Conservation (phyloP, 768 basidiomycete species). For the Lentinula guzmanii region DNA sequence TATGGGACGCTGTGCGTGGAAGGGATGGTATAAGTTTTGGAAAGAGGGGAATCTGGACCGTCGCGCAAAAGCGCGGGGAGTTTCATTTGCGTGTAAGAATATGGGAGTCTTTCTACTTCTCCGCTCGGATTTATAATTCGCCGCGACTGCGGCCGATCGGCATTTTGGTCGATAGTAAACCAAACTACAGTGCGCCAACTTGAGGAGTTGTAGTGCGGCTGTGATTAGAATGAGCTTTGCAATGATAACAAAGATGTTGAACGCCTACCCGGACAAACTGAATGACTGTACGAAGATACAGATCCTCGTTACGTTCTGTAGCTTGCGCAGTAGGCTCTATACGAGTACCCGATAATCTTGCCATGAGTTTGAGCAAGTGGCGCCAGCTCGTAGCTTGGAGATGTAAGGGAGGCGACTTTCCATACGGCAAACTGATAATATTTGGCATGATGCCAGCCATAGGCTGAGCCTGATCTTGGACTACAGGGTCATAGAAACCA, state of each 20-base stretch:
- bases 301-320: slow-evolving; percentile 43
- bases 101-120: slow-evolving; percentile 66
- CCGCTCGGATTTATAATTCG: slow-evolving; percentile 38
- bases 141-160: slow-evolving; percentile 32
- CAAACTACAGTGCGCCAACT: slow-evolving; percentile 76
- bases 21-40: slow-evolving; percentile 71
- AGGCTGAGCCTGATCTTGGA: slow-evolving; percentile 38
- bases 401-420: slow-evolving; percentile 61
- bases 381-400: slow-evolving; percentile 73
- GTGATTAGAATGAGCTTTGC: not conserved
- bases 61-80: slow-evolving; percentile 61
- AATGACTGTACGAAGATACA: slow-evolving; percentile 65
- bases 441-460: slow-evolving; percentile 60
- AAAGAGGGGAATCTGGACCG: slow-evolving; percentile 52
- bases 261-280: slow-evolving; percentile 69
- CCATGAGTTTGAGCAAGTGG: slow-evolving; percentile 69
- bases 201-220: slow-evolving; percentile 54
- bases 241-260: not conserved
- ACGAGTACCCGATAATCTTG: slow-evolving; percentile 60
- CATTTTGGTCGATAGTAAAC: slow-evolving; percentile 70
- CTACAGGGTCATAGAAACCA: slow-evolving; percentile 56
- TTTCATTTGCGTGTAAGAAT: slow-evolving; percentile 58
- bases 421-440: slow-evolving; percentile 69
- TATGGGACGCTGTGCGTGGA: slow-evolving; percentile 51
- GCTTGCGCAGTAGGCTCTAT: slow-evolving; percentile 70